Evolutionary conservation across 306 rosid genomes (phyloP).

Genomic region (Ceratonia siliqua): DNA sequence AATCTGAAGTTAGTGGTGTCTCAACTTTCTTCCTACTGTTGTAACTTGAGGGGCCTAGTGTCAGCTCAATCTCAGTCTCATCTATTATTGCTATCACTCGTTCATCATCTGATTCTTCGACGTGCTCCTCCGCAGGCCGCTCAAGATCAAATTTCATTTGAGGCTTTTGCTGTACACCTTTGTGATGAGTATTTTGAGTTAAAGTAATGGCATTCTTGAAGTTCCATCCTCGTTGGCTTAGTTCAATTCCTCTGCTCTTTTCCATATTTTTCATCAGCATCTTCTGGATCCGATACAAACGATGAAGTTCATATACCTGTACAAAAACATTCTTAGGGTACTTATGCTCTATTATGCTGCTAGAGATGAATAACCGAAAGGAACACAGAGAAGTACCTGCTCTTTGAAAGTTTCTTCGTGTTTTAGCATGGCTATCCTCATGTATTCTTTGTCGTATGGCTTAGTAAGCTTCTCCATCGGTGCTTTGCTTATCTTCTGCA

Average conservation of each 20-base stretch:
- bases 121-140: constrained; percentile 54
- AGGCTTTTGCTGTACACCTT: constrained; percentile 36
- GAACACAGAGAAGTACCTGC: constrained; percentile 60
- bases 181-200: constrained; percentile 41
- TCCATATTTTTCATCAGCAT: constrained; percentile 65
- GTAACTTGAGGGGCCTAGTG: constrained; percentile 85
- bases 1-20: constrained; percentile 64
- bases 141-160: constrained; percentile 64
- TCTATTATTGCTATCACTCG: constrained; percentile 57
- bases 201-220: constrained; percentile 47
- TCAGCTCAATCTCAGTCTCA: constrained; percentile 80
- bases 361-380: background rate
- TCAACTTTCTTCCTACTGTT: constrained; percentile 57
- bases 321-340: background rate
- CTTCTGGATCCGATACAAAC: constrained; percentile 80
- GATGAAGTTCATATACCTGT: constrained; percentile 89
- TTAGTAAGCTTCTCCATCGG: constrained; percentile 72
- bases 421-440: constrained; percentile 89
- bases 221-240: constrained; percentile 48
- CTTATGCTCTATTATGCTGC: background rate
- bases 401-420: constrained; percentile 92
- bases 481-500: constrained; percentile 24
- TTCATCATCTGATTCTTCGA: constrained; percentile 48
- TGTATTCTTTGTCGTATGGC: constrained; percentile 71
- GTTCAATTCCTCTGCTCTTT: constrained; percentile 42